Base-by-base conservation (phyloP, 768 basidiomycete genomes). In the Hortiboletus campestris region DNA sequence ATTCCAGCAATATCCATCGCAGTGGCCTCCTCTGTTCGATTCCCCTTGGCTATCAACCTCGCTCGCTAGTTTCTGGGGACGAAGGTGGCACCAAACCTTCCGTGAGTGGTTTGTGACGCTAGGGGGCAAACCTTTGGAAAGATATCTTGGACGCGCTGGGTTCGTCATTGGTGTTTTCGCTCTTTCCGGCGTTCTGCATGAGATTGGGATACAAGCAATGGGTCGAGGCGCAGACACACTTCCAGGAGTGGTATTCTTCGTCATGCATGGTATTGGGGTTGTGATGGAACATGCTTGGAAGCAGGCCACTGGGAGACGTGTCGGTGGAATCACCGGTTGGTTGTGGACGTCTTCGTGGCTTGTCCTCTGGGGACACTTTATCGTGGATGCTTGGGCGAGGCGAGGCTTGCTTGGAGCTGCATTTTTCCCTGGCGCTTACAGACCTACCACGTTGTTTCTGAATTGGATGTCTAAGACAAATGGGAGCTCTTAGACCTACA, bases 81-180 rank as follows among this genome's bases (percentile, higher is more conserved):
- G 58, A 52, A 71, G 79, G 19, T 89, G 88, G 88, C 88, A 89
- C 59, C 86, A 88, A 61, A 56, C 82, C 7, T 85, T 87, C 63
- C 78, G 86, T 10, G 78, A 83, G 42, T 62, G 68, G 35, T 88
- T 89, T 61, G 68, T 85, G 41, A 67, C 65, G 13, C 56, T 82
- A n/a, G 86, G 85, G 13, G 72, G 72, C 12, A 72, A 71, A 32
- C 81, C 82, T 0, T 48, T 81, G 28, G 64, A 65, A 29, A 62
- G 61, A 49, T 57, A 81, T 6, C 61, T 81, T 28, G 85, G 86
- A 22, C 77, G 78, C 19, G 52, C 64, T 3, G 84, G 82, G 5
- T 69, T 66, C 4, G 71, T 87, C 9, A 52, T 89, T 2, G 85
- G 85, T 9, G 80, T 78, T 4, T 89, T 89, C 64, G 46, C 79